Conservation (phyloP, 2,329 filamentous ascomycete genomes). For the Hypoxylon sp. region DNA sequence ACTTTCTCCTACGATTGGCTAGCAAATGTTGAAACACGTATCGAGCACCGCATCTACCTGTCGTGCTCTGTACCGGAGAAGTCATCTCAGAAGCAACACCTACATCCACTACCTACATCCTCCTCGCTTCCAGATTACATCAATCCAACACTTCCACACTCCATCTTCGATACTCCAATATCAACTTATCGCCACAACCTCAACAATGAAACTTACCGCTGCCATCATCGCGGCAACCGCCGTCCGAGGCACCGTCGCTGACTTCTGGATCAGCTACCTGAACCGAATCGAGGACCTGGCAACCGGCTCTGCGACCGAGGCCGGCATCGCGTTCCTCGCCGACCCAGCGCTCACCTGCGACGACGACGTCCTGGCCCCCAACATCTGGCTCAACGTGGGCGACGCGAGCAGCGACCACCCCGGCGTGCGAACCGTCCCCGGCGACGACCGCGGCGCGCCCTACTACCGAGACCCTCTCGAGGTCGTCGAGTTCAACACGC, state of each 20-base stretch:
- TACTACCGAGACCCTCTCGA: slow-evolving; percentile 27
- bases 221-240: slow-evolving; percentile 1
- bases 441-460: slow-evolving; percentile 16
- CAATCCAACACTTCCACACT: background rate
- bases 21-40: too few relatives aligned
- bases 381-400: slow-evolving; percentile 13
- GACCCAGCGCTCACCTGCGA: slow-evolving; percentile 1
- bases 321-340: background rate
- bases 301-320: background rate
- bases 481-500: slow-evolving; percentile 32
- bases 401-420: slow-evolving; percentile 24
- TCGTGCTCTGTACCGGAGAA: too few relatives aligned
- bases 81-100: too few relatives aligned
- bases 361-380: background rate
- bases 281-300: background rate
- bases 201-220: slow-evolving; percentile 8
- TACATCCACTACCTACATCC: too few relatives aligned
- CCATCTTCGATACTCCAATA: background rate
- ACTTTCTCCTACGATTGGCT: too few relatives aligned
- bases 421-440: slow-evolving; percentile 29
- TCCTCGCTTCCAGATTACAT: background rate
- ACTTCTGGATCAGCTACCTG: slow-evolving; percentile 17
- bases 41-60: too few relatives aligned
- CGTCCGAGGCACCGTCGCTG: background rate
- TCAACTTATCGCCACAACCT: background rate